A percentile compares a stretch with the other conserved stretches of the same genome.
These are phyloP conservation scores for Platismatia glauca DNA, from an alignment of 495 filamentous ascomycete species.

Conservation along the genomic window DNA sequence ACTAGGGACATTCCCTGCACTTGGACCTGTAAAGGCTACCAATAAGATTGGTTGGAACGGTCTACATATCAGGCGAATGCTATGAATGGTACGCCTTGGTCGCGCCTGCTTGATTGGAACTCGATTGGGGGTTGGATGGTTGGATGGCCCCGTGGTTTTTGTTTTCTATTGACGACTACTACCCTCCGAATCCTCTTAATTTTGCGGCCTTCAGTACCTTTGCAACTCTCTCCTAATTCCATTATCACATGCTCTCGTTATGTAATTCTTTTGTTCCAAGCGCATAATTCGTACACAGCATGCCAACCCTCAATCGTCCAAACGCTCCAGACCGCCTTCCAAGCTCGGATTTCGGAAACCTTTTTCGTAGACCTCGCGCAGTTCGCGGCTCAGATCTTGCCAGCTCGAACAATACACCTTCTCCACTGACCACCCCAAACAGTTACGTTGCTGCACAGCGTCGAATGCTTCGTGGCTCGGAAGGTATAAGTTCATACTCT, in stretches of 20 bases:
- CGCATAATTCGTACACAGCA: background rate
- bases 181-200: background rate
- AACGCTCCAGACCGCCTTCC: slow-evolving; percentile 21
- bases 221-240: background rate
- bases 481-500: background rate
- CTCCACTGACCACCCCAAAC: slow-evolving; percentile 2
- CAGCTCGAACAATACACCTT: background rate
- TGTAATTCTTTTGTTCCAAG: background rate
- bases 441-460: background rate
- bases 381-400: background rate
- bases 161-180: background rate
- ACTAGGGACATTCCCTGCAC: background rate
- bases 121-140: no score
- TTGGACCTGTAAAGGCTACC: background rate
- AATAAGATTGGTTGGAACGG: background rate
- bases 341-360: slow-evolving; percentile 14
- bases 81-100: background rate
- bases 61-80: background rate
- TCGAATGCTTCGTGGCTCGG: slow-evolving; percentile 4
- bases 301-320: slow-evolving; percentile 22
- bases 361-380: slow-evolving; percentile 10
- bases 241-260: background rate
- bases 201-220: background rate
- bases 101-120: background rate
- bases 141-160: background rate